Evolutionary conservation across 129 eudicot species (phyloP).

Genomic region (Saposhnikovia divaricata): DNA sequence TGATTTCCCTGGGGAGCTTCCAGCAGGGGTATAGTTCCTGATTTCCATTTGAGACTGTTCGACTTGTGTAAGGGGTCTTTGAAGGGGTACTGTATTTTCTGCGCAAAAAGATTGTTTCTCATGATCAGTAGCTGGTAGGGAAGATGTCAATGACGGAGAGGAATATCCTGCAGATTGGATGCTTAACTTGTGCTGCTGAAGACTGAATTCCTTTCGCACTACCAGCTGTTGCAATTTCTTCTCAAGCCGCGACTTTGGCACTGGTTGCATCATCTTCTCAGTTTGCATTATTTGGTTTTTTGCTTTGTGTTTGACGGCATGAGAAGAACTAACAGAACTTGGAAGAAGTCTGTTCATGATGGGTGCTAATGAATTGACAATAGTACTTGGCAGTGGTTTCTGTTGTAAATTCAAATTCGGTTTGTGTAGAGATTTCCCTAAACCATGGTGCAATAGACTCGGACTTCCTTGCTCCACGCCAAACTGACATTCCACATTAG

Average conservation of each 20-base stretch:
- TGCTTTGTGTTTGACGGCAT: neutral
- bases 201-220: neutral
- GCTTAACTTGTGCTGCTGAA: slow-evolving; percentile 4
- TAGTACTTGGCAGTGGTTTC: neutral
- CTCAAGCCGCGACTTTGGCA: neutral
- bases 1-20: neutral
- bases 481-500: neutral
- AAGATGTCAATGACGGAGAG: slow-evolving; percentile 9
- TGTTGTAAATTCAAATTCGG: neutral
- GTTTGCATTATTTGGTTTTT: neutral
- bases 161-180: slow-evolving; percentile 5
- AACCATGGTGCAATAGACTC: slow-evolving; percentile 1
- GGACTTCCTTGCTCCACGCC: neutral
- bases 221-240: slow-evolving; percentile 15
- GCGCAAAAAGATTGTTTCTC: neutral
- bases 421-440: neutral
- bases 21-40: neutral
- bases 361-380: neutral
- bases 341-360: neutral
- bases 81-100: neutral
- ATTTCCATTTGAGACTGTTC: neutral
- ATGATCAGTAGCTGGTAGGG: neutral
- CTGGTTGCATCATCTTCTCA: neutral
- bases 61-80: neutral
- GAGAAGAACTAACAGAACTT: neutral